Evolutionary conservation across 176 grass and related monocot genomes (phyloP).

Genomic region (Carex kokanica): DNA sequence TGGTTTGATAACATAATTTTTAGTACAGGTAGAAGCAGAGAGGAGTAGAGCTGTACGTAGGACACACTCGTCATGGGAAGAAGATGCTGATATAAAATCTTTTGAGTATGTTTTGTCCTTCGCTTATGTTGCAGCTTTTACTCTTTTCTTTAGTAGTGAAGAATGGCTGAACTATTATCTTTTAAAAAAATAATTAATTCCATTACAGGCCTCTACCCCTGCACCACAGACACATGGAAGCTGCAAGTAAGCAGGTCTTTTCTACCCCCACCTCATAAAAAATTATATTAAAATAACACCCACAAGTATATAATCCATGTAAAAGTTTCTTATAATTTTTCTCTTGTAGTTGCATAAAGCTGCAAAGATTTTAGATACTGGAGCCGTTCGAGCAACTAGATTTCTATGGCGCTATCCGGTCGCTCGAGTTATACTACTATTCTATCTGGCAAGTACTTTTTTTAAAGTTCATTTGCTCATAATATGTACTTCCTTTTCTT

Average conservation of each 20-base stretch:
- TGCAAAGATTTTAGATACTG: constrained; percentile 86
- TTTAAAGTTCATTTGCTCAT: background rate
- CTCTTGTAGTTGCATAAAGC: constrained; percentile 90
- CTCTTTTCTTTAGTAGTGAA: background rate
- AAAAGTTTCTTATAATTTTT: constrained; percentile 25
- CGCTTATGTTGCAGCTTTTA: background rate
- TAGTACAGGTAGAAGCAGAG: constrained; percentile 85
- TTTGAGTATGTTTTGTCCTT: constrained; percentile 53
- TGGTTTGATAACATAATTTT: constrained; percentile 14
- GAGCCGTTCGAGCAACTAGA: constrained; percentile 90
- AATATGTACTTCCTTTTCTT: background rate
- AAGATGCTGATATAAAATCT: constrained; percentile 97
- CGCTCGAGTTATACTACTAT: constrained; percentile 83
- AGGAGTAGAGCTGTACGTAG: constrained; percentile 65
- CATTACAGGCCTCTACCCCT: constrained; percentile 88
- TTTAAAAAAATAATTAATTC: constrained; percentile 32
- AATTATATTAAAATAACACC: background rate
- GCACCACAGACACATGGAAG: constrained; percentile 90
- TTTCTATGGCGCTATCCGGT: constrained; percentile 97
- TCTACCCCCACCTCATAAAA: background rate
- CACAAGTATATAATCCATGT: background rate
- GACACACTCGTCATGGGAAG: constrained; percentile 81
- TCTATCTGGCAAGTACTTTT: constrained; percentile 69
- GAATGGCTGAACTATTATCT: constrained; percentile 11
- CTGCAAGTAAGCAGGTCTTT: constrained; percentile 69